phyloP scores from a whole-genome alignment of 805 yeast species.

The Brettanomyces sp. region DNA sequence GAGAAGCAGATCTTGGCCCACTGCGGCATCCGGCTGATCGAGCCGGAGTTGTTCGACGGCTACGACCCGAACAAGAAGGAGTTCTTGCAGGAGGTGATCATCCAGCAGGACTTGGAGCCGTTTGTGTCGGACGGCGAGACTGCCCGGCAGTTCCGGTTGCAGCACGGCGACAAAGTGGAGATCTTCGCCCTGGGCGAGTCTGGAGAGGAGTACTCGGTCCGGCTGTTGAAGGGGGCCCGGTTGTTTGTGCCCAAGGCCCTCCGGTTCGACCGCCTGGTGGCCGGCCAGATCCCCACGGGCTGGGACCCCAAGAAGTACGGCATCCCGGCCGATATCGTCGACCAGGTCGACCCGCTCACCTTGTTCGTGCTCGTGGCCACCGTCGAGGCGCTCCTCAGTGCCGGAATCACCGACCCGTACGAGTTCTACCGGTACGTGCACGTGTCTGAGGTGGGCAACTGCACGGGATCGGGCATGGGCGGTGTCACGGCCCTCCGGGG shows the following conservation, averaged over 20 bases:
- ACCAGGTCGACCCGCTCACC: conserved; percentile 95
- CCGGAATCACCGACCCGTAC: conserved; percentile 97
- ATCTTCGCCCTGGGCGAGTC: conserved; percentile 73
- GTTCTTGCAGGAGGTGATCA: conserved; percentile 88
- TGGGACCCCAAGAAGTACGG: conserved; percentile 96
- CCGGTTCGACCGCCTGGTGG: conserved; percentile 62
- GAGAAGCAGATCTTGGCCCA: conserved; percentile 85
- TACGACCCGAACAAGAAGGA: conserved; percentile 93
- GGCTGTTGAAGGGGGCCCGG: conserved; percentile 85
- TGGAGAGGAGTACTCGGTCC: conserved; percentile 87
- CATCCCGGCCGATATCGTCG: conserved; percentile 83
- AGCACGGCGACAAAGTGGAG: conserved; percentile 92
- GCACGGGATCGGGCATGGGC: conserved; percentile 99
- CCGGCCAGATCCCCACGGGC: conserved; percentile 97
- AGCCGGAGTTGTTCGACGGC: conserved; percentile 89
- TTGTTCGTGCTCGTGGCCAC: conserved; percentile 88
- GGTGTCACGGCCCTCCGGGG: conserved; percentile 96
- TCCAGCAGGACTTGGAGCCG: conserved; percentile 94
- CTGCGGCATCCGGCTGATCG: conserved; percentile 93
- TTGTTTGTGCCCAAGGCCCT: conserved; percentile 84
- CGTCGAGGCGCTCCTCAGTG: conserved; percentile 83
- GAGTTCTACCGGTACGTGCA: conserved; percentile 98
- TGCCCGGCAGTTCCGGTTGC: conserved; percentile 87
- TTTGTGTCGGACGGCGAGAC: conserved; percentile 93
- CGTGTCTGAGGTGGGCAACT: conserved; percentile 97